Percentiles rank a stretch among this genome's conserved stretches.
These are phyloP conservation scores for Pterocarpus macrocarpus DNA, from an alignment of 306 rosid genomes.

Conservation along the genomic window DNA sequence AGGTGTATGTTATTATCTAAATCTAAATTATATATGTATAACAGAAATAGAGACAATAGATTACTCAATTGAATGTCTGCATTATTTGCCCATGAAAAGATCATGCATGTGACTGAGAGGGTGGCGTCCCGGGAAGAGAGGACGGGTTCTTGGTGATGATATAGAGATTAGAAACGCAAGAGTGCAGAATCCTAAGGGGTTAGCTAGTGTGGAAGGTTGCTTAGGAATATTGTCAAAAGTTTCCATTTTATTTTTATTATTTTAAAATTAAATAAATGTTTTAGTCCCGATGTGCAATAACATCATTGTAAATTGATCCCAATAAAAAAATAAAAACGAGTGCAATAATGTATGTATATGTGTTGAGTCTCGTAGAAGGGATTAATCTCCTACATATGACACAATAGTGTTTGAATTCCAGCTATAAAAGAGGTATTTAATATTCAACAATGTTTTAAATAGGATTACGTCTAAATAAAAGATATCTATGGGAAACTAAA, in stretches of 20 bases:
- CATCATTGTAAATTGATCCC: background rate
- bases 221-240: background rate
- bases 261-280: background rate
- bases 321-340: too few species aligned
- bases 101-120: constrained; percentile 49
- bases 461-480: too few species aligned
- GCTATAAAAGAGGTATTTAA: too few species aligned
- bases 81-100: constrained; percentile 31
- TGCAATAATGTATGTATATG: constrained; percentile 18
- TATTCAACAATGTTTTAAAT: too few species aligned
- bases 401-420: too few species aligned
- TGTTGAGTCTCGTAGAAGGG: background rate
- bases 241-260: background rate
- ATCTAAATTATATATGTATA: background rate
- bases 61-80: constrained; percentile 52
- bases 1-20: constrained; percentile 36
- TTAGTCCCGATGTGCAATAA: too few species aligned
- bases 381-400: too few species aligned
- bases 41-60: constrained; percentile 22
- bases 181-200: background rate
- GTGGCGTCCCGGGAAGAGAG: background rate
- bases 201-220: background rate
- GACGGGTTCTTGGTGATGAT: constrained; percentile 30
- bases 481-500: too few species aligned
- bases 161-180: background rate